phyloP scores from a whole-genome alignment of 2,329 filamentous ascomycete species.

The Verticillium nonalfalfae region DNA sequence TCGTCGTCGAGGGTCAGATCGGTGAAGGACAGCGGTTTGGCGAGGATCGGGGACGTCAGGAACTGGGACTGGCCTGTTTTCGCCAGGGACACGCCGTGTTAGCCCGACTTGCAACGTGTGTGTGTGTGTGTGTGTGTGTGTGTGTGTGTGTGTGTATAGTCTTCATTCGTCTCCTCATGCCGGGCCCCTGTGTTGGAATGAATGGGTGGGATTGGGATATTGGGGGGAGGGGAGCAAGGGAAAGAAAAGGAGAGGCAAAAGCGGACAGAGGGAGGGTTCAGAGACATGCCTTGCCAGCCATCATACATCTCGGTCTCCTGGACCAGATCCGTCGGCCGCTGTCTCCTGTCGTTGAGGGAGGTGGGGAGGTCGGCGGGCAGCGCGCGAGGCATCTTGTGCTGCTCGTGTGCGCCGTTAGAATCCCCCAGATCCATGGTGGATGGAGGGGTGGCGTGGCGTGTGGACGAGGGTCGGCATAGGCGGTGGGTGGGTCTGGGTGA shows the following conservation, averaged over 20 bases:
- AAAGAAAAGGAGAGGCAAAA: constrained; percentile 7
- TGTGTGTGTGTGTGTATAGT: not conserved
- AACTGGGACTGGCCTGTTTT: constrained; percentile 88
- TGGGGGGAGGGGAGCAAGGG: not conserved
- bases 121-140: no score
- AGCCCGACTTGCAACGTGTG: no score
- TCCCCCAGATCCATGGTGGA: constrained; percentile 54
- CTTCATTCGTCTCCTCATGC: no score
- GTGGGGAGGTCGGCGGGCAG: constrained; percentile 84
- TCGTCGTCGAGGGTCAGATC: constrained; percentile 78
- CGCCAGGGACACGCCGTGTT: no score
- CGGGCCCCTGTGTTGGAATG: not conserved
- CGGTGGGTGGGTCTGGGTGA: not conserved
- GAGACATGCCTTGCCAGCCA: constrained; percentile 79
- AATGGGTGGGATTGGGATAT: not conserved
- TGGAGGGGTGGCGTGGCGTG: constrained; percentile 25
- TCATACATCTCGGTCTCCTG: constrained; percentile 96
- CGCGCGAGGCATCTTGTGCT: constrained; percentile 37
- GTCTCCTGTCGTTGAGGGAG: constrained; percentile 81
- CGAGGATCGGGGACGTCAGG: constrained; percentile 76
- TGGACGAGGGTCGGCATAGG: not conserved
- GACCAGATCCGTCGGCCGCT: constrained; percentile 58
- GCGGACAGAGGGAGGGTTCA: constrained; percentile 2
- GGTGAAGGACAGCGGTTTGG: constrained; percentile 75
- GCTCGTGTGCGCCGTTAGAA: constrained; percentile 32